Conservation (phyloP, 768 basidiomycete species). For the Gymnopilus dilepis region DNA sequence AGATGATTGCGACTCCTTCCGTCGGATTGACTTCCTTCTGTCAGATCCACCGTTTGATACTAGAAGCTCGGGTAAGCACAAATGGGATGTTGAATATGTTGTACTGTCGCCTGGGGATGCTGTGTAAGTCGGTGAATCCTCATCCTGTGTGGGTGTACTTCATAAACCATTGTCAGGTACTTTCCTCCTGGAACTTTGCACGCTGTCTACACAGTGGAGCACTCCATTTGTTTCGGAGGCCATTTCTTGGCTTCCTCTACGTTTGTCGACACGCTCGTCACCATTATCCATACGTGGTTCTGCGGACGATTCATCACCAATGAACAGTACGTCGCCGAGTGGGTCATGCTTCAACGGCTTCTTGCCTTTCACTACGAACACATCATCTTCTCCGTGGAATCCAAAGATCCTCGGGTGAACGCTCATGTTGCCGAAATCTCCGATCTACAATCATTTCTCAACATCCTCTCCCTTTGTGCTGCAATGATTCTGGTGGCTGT, state of each 20-base stretch:
- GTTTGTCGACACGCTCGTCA: background rate
- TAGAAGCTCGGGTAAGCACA: background rate
- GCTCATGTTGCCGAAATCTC: background rate
- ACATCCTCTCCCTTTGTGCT: background rate
- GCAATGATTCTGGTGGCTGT: background rate
- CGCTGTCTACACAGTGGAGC: background rate
- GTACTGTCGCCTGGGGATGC: background rate
- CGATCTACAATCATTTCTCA: background rate
- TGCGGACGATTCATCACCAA: background rate
- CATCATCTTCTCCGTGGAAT: background rate
- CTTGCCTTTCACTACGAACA: background rate
- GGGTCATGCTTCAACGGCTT: background rate
- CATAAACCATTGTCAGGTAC: background rate
- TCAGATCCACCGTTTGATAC: background rate
- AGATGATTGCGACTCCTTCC: too few relatives aligned
- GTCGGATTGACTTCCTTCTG: background rate
- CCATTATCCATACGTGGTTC: background rate
- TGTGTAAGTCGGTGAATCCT: too few relatives aligned
- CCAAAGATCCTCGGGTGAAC: background rate
- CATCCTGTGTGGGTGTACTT: too few relatives aligned
- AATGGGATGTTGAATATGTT: background rate
- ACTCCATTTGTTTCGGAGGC: background rate
- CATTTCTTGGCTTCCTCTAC: background rate
- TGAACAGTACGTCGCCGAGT: background rate
- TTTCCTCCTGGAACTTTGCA: background rate